phyloP scores from a whole-genome alignment of 768 basidiomycete genomes.

The Brasilioporus rufonigricans region DNA sequence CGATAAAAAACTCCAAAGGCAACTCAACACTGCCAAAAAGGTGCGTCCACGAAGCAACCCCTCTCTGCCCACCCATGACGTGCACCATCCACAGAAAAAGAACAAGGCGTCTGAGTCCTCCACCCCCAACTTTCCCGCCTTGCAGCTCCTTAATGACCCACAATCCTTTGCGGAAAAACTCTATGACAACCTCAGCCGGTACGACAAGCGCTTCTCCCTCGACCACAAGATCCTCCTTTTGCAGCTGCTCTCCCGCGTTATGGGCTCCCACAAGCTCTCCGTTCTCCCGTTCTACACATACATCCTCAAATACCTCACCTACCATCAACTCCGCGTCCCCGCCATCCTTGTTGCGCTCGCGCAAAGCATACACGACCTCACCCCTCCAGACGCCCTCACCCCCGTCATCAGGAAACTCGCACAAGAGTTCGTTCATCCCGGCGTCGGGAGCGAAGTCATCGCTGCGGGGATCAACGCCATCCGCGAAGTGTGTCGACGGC shows the following conservation, averaged over 20 bases:
- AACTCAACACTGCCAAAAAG: constrained; percentile 72
- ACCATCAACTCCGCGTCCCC: constrained; percentile 90
- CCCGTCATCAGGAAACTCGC: constrained; percentile 92
- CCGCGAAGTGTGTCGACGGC: constrained; percentile 88
- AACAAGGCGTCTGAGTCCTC: constrained; percentile 23
- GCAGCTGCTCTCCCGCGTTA: constrained; percentile 93
- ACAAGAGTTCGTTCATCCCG: constrained; percentile 95
- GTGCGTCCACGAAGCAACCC: constrained; percentile 34
- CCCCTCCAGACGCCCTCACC: constrained; percentile 87
- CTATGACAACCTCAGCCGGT: constrained; percentile 74
- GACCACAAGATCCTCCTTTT: constrained; percentile 97
- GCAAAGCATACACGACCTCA: constrained; percentile 92
- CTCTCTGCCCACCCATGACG: constrained; percentile 19
- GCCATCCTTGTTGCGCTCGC: constrained; percentile 92
- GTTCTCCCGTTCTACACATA: constrained; percentile 96
- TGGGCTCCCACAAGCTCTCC: constrained; percentile 89
- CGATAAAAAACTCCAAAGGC: constrained; percentile 76
- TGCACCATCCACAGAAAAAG: constrained; percentile 38
- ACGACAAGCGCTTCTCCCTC: constrained; percentile 94
- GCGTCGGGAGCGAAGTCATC: constrained; percentile 93
- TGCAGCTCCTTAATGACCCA: constrained; percentile 91
- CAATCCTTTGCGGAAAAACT: constrained; percentile 95
- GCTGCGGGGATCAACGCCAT: constrained; percentile 96
- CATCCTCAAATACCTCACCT: constrained; percentile 88
- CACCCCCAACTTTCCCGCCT: constrained; percentile 80